phyloP scores from a whole-genome alignment of 495 filamentous ascomycete genomes.

The Delitschia confertaspora region DNA sequence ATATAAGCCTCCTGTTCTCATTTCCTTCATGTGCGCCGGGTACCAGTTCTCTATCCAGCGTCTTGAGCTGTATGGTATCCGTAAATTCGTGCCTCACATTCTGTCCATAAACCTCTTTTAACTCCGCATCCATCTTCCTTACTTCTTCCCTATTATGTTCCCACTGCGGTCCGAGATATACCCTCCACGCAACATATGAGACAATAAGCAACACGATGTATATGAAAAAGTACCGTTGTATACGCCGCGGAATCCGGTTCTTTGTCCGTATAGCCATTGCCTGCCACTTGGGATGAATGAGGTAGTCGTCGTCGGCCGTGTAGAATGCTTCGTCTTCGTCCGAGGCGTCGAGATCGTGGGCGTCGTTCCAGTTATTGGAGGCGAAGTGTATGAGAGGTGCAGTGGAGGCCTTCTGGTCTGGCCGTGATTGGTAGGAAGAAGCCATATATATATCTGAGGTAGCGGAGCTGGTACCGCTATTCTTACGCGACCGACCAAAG shows the following conservation, averaged over 20 bases:
- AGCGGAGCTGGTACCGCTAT: too few relatives aligned
- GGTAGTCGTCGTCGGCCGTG: slow-evolving; percentile 7
- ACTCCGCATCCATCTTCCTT: slow-evolving; percentile 33
- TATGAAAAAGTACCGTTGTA: slow-evolving; percentile 38
- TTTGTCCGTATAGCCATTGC: slow-evolving; percentile 5
- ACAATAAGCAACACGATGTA: slow-evolving; percentile 38
- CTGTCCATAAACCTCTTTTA: slow-evolving; percentile 38
- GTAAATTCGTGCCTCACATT: slow-evolving; percentile 43
- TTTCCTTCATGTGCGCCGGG: slow-evolving; percentile 23
- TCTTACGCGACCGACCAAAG: too few relatives aligned
- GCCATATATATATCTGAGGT: too few relatives aligned
- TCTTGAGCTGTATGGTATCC: slow-evolving; percentile 42
- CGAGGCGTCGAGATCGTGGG: slow-evolving; percentile 11
- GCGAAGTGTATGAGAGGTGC: too few relatives aligned
- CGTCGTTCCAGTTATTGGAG: too few relatives aligned
- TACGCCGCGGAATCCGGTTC: slow-evolving; percentile 16
- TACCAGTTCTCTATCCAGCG: slow-evolving; percentile 32
- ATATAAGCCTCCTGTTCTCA: slow-evolving; percentile 44
- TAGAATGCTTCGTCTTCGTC: slow-evolving; percentile 23
- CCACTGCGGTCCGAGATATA: slow-evolving; percentile 36
- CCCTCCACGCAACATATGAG: slow-evolving; percentile 38
- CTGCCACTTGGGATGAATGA: slow-evolving; percentile 18
- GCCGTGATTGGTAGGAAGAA: too few relatives aligned
- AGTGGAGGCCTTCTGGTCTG: too few relatives aligned
- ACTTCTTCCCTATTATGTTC: slow-evolving; percentile 36